Evolutionary conservation across 495 filamentous ascomycete genomes (phyloP).

Genomic region (Saxispiralis lemnorum): DNA sequence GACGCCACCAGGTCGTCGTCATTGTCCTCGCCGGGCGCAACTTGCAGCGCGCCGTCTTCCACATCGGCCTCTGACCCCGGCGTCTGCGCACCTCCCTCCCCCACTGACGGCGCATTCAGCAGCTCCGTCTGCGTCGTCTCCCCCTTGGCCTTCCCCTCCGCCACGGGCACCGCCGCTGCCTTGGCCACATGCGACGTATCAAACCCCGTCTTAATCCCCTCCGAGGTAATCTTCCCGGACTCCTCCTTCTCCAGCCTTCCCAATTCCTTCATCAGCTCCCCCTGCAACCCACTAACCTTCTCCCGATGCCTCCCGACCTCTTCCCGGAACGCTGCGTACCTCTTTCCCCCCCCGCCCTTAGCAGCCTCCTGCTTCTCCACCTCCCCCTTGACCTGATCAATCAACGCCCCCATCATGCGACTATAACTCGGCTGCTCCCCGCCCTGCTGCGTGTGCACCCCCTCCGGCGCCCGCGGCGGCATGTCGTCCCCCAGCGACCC

Average conservation of each 20-base stretch:
- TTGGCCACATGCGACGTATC: constrained; percentile 53
- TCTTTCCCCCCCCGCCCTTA: constrained; percentile 33
- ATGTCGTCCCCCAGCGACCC: constrained; percentile 45
- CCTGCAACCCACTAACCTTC: constrained; percentile 63
- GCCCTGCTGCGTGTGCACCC: constrained; percentile 57
- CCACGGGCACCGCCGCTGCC: neutral
- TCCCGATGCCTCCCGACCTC: constrained; percentile 57
- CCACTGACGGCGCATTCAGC: constrained; percentile 43
- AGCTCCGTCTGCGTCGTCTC: constrained; percentile 50
- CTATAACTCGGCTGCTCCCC: constrained; percentile 69
- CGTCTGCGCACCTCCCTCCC: constrained; percentile 25
- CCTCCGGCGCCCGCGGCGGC: constrained; percentile 53
- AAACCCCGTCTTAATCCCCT: constrained; percentile 77
- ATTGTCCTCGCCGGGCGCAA: constrained; percentile 21
- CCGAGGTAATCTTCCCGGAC: constrained; percentile 79
- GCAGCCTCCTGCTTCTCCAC: constrained; percentile 50
- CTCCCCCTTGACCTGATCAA: constrained; percentile 87
- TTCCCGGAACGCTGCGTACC: constrained; percentile 52
- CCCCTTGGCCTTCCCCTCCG: constrained; percentile 24
- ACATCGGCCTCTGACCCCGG: constrained; percentile 47
- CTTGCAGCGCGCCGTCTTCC: constrained; percentile 39
- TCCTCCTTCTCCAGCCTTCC: constrained; percentile 76
- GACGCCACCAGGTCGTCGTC: constrained; percentile 61
- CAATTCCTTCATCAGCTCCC: constrained; percentile 51
- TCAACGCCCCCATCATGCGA: constrained; percentile 81